These are phyloP conservation scores for Candida fluviatilis DNA, from an alignment of 805 yeast species.

Conservation along the genomic window DNA sequence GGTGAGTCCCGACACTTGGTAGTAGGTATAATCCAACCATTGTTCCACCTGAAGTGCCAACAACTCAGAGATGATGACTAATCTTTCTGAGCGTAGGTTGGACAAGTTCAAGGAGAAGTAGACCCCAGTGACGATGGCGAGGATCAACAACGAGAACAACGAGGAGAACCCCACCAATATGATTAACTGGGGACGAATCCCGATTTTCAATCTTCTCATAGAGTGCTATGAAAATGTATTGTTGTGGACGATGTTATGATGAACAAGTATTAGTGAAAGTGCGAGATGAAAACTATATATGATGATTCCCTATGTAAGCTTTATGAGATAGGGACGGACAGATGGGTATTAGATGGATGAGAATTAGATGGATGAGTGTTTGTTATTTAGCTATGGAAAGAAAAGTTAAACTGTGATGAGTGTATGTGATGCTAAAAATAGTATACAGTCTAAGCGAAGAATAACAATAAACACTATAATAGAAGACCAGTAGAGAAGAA, in stretches of 20 bases:
- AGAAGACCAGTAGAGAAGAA: too few species aligned
- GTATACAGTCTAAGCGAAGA: neutral
- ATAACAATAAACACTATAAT: too few species aligned
- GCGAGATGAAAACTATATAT: too few species aligned
- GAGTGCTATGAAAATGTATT: too few species aligned
- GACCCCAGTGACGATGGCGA: slow-evolving; percentile 71
- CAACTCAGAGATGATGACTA: slow-evolving; percentile 74
- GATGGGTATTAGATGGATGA: too few species aligned
- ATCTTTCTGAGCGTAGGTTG: slow-evolving; percentile 60
- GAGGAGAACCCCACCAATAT: slow-evolving; percentile 67
- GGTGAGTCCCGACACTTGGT: slow-evolving; percentile 65
- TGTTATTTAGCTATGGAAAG: too few species aligned
- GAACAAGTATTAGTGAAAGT: too few species aligned
- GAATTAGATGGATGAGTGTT: too few species aligned
- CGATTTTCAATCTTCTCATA: slow-evolving; percentile 47
- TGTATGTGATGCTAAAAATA: neutral
- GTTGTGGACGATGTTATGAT: too few species aligned
- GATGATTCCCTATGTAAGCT: too few species aligned
- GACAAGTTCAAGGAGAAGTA: slow-evolving; percentile 65
- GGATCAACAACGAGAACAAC: slow-evolving; percentile 60
- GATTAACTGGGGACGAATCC: slow-evolving; percentile 73
- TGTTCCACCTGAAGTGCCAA: slow-evolving; percentile 79
- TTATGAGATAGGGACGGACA: too few species aligned
- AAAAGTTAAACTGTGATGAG: too few species aligned
- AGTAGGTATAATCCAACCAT: slow-evolving; percentile 56